Evolutionary conservation across 768 basidiomycete species (phyloP).

Genomic region (Sporobolomyces roseus): DNA sequence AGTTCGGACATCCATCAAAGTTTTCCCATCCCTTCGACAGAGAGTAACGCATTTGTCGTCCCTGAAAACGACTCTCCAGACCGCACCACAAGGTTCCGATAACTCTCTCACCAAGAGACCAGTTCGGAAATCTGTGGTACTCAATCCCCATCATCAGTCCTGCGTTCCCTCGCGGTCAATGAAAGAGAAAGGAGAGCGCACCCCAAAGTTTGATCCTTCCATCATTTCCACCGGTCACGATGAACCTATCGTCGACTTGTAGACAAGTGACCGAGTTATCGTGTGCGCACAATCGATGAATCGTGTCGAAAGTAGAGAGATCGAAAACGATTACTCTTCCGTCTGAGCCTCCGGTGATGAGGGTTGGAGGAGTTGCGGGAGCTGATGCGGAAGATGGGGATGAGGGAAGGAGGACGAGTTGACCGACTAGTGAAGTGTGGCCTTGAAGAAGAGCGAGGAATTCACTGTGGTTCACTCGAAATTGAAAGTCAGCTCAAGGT

Average conservation of each 20-base stretch:
- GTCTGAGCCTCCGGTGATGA: conserved; percentile 82
- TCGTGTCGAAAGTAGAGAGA: conserved; percentile 51
- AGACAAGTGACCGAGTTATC: conserved; percentile 78
- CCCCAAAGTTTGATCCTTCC: conserved; percentile 51
- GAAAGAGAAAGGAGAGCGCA: not conserved
- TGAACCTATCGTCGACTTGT: conserved; percentile 70
- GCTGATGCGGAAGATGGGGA: conserved; percentile 13
- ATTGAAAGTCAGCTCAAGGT: not conserved
- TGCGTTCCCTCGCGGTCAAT: too few species aligned
- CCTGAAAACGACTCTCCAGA: conserved; percentile 80
- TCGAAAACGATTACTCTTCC: conserved; percentile 75
- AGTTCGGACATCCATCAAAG: conserved; percentile 59
- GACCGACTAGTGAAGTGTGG: conserved; percentile 87
- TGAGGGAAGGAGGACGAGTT: conserved; percentile 63
- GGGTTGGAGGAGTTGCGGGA: conserved; percentile 47
- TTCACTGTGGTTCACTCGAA: conserved; percentile 53
- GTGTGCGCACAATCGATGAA: conserved; percentile 73
- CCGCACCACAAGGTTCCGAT: conserved; percentile 66
- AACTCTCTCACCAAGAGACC: conserved; percentile 72
- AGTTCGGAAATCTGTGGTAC: conserved; percentile 51
- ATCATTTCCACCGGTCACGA: conserved; percentile 57
- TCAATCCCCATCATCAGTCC: too few species aligned
- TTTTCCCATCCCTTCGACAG: conserved; percentile 74
- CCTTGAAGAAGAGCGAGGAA: conserved; percentile 82
- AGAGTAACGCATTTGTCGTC: conserved; percentile 71